Base-by-base conservation (phyloP, 2,329 filamentous ascomycete species). In the Penicillium sp. region DNA sequence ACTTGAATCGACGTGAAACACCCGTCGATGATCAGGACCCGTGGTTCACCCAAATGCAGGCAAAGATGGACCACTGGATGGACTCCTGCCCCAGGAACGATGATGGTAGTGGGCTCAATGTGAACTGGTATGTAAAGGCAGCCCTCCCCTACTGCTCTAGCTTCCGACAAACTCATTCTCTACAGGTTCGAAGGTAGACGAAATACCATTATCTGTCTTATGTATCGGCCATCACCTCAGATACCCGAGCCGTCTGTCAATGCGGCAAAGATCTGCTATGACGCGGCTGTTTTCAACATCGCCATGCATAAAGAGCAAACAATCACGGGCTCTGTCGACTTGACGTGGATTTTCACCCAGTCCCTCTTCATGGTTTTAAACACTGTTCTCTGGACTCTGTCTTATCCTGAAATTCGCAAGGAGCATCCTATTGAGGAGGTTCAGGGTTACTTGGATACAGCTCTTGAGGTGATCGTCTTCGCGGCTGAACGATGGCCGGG, bases 281-380 rank as follows among this genome's bases (percentile, higher is more conserved):
- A 94, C 42, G 91, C 90, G 38, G 86, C 90, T 43, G 81, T 86
- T 10, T 89, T 85, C 71, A 92, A 96, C 66, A 89, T 96, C 63
- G 81, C 86, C 59, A 84, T 93, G 68, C 87, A 91, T 42, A 85
- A 84, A 66, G 85, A 88, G 64, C 91, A 96, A 70, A 87, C 96
- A 66, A 83, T 87, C 59, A 85, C 82, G 15, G 81, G 83, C 13
- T 85, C 85, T 21, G 84, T 94, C 10, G 93, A 96, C 66, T 80
- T 96, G 54, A 96, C 92, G 0, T 97, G 93, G 93, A 87, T 96
- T 41, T 96, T 96, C 66, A 84, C 95, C 1, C 82, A 96, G 53
- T 86, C 88, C 18, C 81, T 97, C 38, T 96, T 95, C 75, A 94
- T 95, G 85, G 86, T 89, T 4, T 81, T 97, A 52, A 96, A 96